phyloP scores from a whole-genome alignment of 768 basidiomycete genomes.

The Cyclocybe cylindracea region DNA sequence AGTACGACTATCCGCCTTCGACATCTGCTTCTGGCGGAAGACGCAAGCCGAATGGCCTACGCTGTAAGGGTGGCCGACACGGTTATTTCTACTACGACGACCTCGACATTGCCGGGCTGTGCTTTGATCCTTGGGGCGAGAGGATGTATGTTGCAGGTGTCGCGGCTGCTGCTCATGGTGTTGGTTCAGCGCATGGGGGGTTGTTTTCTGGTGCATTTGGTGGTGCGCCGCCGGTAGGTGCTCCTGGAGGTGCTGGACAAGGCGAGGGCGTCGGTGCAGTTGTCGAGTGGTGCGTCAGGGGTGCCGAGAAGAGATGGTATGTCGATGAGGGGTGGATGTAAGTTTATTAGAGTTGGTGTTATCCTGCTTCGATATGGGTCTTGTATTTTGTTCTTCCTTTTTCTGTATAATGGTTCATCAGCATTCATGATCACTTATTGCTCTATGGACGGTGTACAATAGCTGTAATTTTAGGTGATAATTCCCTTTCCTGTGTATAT shows the following conservation, averaged over 20 bases:
- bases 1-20: too few species aligned
- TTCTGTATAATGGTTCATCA: neutral
- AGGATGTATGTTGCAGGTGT: conserved; percentile 29
- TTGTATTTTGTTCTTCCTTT: neutral
- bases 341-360: neutral
- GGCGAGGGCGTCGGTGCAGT: conserved; percentile 31
- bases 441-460: neutral
- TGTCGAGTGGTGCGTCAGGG: conserved; percentile 76
- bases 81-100: conserved; percentile 18
- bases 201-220: neutral
- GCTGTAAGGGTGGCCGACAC: neutral
- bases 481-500: too few species aligned
- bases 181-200: neutral
- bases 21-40: neutral
- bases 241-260: conserved; percentile 6
- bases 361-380: neutral
- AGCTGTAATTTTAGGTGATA: too few species aligned
- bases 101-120: conserved; percentile 31
- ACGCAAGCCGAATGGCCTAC: neutral
- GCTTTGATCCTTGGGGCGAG: conserved; percentile 33
- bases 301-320: conserved; percentile 78
- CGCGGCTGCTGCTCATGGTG: neutral
- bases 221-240: neutral
- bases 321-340: conserved; percentile 47
- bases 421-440: neutral